Percentiles rank a stretch among this genome's conserved stretches.
Evolutionary conservation across 176 grass and related monocot species (phyloP).

Genomic region (Paspalum notatum): DNA sequence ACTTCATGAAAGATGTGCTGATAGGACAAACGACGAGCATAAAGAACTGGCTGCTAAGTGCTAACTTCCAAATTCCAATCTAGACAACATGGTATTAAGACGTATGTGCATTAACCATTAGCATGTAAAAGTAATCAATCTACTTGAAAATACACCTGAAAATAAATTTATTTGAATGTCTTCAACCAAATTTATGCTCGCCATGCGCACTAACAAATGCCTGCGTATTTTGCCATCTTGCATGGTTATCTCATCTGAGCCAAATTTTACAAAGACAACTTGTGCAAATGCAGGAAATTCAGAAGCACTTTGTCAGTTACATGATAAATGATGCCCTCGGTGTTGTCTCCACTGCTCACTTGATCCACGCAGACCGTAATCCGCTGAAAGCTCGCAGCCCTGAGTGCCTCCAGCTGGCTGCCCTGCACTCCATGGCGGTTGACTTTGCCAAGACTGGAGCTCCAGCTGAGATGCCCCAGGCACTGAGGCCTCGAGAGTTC

Average conservation of each 20-base stretch:
- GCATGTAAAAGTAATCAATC: background rate
- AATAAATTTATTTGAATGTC: background rate
- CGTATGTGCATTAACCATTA: background rate
- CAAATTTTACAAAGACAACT: conserved; percentile 19
- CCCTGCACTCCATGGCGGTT: conserved; percentile 88
- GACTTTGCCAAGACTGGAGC: conserved; percentile 91
- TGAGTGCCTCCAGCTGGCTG: conserved; percentile 75
- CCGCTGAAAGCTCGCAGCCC: conserved; percentile 73
- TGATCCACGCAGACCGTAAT: conserved; percentile 73
- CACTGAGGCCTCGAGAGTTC: conserved; percentile 67
- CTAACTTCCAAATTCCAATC: background rate
- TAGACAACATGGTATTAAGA: conserved; percentile 16
- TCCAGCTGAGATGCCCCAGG: conserved; percentile 76
- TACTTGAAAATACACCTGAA: background rate
- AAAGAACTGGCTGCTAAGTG: background rate
- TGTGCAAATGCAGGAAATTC: conserved; percentile 81
- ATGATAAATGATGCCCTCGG: conserved; percentile 83
- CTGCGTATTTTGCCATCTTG: background rate
- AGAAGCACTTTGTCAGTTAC: conserved; percentile 89
- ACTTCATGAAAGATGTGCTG: conserved; percentile 19
- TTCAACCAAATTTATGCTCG: conserved; percentile 14
- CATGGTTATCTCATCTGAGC: conserved; percentile 1
- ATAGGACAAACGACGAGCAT: background rate
- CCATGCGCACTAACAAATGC: conserved; percentile 7
- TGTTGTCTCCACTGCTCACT: conserved; percentile 74